A percentile compares a stretch with the other conserved stretches of the same genome.
Conservation (phyloP, 345 rosid genomes). For the Gossypium herbaceum region DNA sequence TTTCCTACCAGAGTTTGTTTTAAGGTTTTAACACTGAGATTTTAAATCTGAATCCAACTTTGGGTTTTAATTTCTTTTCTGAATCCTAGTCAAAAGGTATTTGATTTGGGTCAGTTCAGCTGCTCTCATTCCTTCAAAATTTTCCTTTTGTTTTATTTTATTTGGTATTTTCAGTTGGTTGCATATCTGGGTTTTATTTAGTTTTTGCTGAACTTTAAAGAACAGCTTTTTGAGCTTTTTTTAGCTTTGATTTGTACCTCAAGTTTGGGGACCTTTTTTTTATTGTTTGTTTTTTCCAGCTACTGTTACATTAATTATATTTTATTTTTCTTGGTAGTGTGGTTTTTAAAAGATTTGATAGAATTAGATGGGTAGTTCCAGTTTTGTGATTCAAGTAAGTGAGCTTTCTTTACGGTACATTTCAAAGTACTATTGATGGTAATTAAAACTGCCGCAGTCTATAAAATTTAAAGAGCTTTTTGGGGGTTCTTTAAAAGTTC, state of each 20-base stretch:
- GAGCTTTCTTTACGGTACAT: conserved; percentile 11
- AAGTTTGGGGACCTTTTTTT: conserved; percentile 1
- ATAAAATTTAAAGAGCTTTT: too few species aligned
- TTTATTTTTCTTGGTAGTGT: not conserved
- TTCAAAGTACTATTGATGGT: conserved; percentile 4
- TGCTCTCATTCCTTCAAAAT: conserved; percentile 1
- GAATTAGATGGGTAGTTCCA: not conserved
- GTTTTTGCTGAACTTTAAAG: not conserved
- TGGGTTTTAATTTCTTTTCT: conserved; percentile 20
- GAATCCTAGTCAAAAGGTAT: conserved; percentile 34
- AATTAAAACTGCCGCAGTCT: not conserved
- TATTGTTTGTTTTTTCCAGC: not conserved
- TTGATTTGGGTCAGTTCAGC: conserved; percentile 28
- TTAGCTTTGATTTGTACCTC: not conserved
- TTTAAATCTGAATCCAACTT: conserved; percentile 28
- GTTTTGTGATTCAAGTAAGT: conserved; percentile 20
- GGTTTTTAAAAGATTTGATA: conserved; percentile 10
- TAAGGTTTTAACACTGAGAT: not conserved
- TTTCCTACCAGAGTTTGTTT: conserved; percentile 14
- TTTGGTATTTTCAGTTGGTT: not conserved
- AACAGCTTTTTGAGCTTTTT: not conserved
- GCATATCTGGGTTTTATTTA: not conserved
- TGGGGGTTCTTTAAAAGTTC: not conserved
- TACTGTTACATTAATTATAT: conserved; percentile 34
- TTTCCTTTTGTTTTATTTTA: conserved; percentile 1